phyloP scores from a whole-genome alignment of 2,329 filamentous ascomycete genomes.

The Aureobasidium mangrovei region DNA sequence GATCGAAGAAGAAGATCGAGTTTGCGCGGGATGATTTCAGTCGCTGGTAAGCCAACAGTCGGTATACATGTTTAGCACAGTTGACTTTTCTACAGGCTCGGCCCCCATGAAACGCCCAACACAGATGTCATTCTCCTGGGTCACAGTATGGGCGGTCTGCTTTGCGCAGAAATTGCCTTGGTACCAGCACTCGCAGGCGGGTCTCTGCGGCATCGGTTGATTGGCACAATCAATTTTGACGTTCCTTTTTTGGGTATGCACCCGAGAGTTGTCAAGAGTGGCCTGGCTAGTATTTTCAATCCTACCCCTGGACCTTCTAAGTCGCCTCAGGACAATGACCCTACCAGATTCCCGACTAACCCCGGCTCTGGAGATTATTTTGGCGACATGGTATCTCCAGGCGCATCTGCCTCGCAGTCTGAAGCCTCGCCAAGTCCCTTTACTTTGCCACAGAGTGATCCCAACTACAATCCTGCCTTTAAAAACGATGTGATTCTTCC shows the following conservation, averaged over 20 bases:
- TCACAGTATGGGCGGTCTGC: conserved; percentile 81
- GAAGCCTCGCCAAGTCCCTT: conserved; percentile 26
- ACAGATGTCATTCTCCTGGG: conserved; percentile 78
- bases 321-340: neutral
- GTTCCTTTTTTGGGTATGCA: conserved; percentile 83
- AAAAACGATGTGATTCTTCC: conserved; percentile 63
- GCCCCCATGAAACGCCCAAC: conserved; percentile 61
- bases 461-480: conserved; percentile 68
- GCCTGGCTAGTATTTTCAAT: conserved; percentile 68
- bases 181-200: conserved; percentile 33
- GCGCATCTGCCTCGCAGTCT: neutral
- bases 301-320: conserved; percentile 21
- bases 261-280: conserved; percentile 75
- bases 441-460: conserved; percentile 33
- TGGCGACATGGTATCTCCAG: neutral
- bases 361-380: neutral
- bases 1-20: conserved; percentile 62
- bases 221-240: conserved; percentile 76
- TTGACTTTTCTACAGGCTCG: conserved; percentile 43
- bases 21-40: conserved; percentile 77
- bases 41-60: conserved; percentile 46
- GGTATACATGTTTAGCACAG: neutral
- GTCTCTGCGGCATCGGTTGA: conserved; percentile 61
- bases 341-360: neutral
- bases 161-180: conserved; percentile 70